Conservation (phyloP, 2,329 filamentous ascomycete genomes). For the Talaromyces sp. region DNA sequence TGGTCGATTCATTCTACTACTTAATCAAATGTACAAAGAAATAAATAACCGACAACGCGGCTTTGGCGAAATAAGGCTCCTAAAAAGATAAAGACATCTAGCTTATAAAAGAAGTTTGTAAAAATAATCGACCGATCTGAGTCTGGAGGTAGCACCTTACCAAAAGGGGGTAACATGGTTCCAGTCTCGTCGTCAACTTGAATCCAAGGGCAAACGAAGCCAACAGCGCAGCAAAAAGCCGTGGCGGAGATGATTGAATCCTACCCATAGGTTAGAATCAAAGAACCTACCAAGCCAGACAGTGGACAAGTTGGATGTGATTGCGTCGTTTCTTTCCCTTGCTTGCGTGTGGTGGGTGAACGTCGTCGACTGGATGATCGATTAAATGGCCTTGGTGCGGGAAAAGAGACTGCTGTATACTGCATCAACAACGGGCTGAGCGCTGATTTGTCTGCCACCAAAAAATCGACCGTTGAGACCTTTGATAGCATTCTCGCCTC, state of each 20-base stretch:
- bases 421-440: slow-evolving; percentile 93
- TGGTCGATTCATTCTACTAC: not conserved
- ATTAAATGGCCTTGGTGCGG: slow-evolving; percentile 71
- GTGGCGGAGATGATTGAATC: slow-evolving; percentile 20
- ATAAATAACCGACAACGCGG: not conserved
- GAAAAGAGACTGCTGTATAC: slow-evolving; percentile 97
- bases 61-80: slow-evolving; percentile 14
- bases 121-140: slow-evolving; percentile 2
- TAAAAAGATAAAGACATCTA: slow-evolving; percentile 12
- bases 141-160: slow-evolving; percentile 20
- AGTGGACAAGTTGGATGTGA: slow-evolving; percentile 19
- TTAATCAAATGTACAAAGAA: slow-evolving; percentile 18
- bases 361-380: slow-evolving; percentile 27
- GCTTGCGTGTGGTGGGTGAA: not conserved
- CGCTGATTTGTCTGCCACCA: slow-evolving; percentile 86
- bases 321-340: not conserved
- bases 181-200: slow-evolving; percentile 10
- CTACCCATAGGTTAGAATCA: slow-evolving; percentile 24
- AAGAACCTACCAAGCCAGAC: slow-evolving; percentile 28
- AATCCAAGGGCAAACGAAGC: slow-evolving; percentile 1
- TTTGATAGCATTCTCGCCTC: slow-evolving; percentile 95
- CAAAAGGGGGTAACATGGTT: slow-evolving; percentile 17
- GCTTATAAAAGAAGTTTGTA: slow-evolving; percentile 3
- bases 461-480: slow-evolving; percentile 97
- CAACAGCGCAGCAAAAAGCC: slow-evolving; percentile 8